Evolutionary conservation across 306 rosid species (phyloP).

Genomic region (Cucurbita ficifolia): DNA sequence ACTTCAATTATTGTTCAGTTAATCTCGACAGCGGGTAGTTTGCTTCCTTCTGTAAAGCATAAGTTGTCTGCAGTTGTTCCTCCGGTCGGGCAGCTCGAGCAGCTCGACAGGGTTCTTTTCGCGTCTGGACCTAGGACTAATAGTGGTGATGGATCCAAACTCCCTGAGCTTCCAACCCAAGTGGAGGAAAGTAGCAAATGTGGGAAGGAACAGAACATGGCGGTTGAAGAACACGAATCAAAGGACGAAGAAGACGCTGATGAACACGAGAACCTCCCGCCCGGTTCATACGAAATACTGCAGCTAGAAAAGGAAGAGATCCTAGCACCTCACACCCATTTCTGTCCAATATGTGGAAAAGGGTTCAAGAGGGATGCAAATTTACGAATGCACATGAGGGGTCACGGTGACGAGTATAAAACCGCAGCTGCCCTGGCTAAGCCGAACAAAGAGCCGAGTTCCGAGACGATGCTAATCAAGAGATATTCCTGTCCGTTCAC

Average conservation of each 20-base stretch:
- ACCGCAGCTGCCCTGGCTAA: slow-evolving; percentile 97
- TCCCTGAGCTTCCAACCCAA: slow-evolving; percentile 33
- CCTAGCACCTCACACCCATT: slow-evolving; percentile 96
- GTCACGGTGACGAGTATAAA: slow-evolving; percentile 95
- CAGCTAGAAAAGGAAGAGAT: slow-evolving; percentile 95
- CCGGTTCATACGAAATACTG: slow-evolving; percentile 85
- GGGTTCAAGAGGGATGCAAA: slow-evolving; percentile 99
- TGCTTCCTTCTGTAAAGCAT: slow-evolving; percentile 69
- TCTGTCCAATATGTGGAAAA: slow-evolving; percentile 92
- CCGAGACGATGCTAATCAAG: slow-evolving; percentile 58
- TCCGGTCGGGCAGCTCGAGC: slow-evolving; percentile 33
- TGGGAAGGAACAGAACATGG: not conserved
- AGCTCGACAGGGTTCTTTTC: slow-evolving; percentile 25
- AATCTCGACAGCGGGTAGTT: slow-evolving; percentile 87
- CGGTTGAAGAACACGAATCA: slow-evolving; percentile 58
- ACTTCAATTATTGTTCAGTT: slow-evolving; percentile 81
- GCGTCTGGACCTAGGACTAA: slow-evolving; percentile 28
- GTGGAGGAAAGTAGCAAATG: slow-evolving; percentile 12
- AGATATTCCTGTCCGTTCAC: slow-evolving; percentile 88
- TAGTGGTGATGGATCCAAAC: slow-evolving; percentile 23
- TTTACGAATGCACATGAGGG: slow-evolving; percentile 98
- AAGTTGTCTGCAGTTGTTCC: slow-evolving; percentile 26
- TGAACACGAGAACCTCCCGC: slow-evolving; percentile 80
- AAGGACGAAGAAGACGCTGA: slow-evolving; percentile 90
- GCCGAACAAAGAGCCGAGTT: slow-evolving; percentile 54